phyloP scores from a whole-genome alignment of 1,284 basidiomycete genomes.

The Boletus sp. region DNA sequence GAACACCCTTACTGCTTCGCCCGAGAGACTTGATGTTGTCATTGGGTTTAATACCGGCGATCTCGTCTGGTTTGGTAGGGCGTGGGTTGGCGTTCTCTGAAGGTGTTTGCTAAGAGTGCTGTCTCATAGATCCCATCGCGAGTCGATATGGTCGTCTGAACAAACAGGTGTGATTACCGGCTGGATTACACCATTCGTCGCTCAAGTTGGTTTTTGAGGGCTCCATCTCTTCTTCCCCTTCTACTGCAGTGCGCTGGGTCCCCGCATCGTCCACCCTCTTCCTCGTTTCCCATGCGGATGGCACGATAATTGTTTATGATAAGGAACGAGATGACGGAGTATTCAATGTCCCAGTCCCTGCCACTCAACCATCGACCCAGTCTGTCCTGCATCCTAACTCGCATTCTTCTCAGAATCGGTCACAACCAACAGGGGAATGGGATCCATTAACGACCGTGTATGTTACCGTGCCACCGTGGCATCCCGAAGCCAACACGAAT shows the following conservation, averaged over 20 bases:
- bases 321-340: slow-evolving; percentile 83
- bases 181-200: slow-evolving; percentile 18
- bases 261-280: slow-evolving; percentile 83
- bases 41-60: slow-evolving; percentile 94
- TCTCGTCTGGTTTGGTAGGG: slow-evolving; percentile 83
- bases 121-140: slow-evolving; percentile 66
- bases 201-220: slow-evolving; percentile 14
- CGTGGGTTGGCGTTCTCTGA: background rate
- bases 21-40: slow-evolving; percentile 82
- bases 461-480: slow-evolving; percentile 81
- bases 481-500: slow-evolving; percentile 49
- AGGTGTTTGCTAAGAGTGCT: background rate
- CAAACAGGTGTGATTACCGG: slow-evolving; percentile 60
- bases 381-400: slow-evolving; percentile 12
- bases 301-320: slow-evolving; percentile 84
- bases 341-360: slow-evolving; percentile 60
- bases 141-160: slow-evolving; percentile 88
- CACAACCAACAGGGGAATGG: slow-evolving; percentile 45
- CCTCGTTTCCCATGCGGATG: slow-evolving; percentile 88
- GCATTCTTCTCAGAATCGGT: slow-evolving; percentile 13
- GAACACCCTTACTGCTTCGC: slow-evolving; percentile 72
- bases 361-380: slow-evolving; percentile 16
- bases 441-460: slow-evolving; percentile 71
- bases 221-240: slow-evolving; percentile 25
- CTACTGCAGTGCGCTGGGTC: slow-evolving; percentile 80